Evolutionary conservation across 2,329 filamentous ascomycete species (phyloP), one percentile per base, ranked within the genome.

Genomic region (Trichoderma atrobrunneum): DNA sequence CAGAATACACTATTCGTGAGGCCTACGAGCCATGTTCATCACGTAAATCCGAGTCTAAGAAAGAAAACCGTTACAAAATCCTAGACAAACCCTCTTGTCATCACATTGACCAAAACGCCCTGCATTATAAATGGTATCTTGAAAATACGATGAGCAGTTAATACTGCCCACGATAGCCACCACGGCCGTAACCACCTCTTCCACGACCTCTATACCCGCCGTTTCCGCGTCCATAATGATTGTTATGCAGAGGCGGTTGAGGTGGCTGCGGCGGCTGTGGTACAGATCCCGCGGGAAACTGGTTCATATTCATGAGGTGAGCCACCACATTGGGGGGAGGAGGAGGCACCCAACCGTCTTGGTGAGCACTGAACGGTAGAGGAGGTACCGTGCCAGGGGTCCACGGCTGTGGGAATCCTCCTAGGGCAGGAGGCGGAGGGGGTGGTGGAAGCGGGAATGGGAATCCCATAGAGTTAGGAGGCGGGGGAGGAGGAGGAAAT

Each of bases 361-460:
- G 65, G 28, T 54, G 65, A 14, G 18, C 26, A 39, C 54, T 26
- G 85, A 6, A 82, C 82, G 16, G 75, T 75, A 11, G 82, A 7
- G 81, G 83, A 5, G 81, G 81, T 3, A 81, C 82, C 5, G 81
- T 77, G n/a, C 74, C 77, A 28, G 74, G 48, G 8, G 43, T 18
- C 63, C 63, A 66, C 21, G 74, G 73, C n/a, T n/a, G 14, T 8
- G 72, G 32, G 26, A 73, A 75, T 16, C 74, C 67, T 57, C 61
- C 76, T 8, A 73, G 73, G 74, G 67, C 21, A 14, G 30, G 56
- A 16, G 72, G 61, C 7, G 51, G 63, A 7, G 72, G 61, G 1
- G 62, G 71, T 11, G 57, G 71, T 16, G 68, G 75, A 26, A 56
- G 4, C 30, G 28, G 65, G 28, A 34, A 60, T 28, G 63, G 63